A percentile compares a stretch with the other conserved stretches of the same genome.
These are phyloP conservation scores for Colletotrichum sp. DNA, from an alignment of 2,329 filamentous ascomycete genomes.

Conservation along the genomic window DNA sequence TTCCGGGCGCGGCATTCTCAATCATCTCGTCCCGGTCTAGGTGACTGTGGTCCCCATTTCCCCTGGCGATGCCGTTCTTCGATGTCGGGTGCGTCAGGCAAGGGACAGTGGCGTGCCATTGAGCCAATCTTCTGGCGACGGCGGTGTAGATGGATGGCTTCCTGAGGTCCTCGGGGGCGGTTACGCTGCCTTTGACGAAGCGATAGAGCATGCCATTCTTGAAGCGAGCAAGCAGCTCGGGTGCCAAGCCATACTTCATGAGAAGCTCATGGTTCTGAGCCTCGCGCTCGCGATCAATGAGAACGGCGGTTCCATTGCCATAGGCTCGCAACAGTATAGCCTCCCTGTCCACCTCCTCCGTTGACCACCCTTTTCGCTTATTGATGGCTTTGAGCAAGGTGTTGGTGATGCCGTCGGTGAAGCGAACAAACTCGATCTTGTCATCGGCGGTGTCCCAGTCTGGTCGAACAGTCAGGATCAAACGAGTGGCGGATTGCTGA, in stretches of 20 bases:
- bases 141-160: conserved; percentile 78
- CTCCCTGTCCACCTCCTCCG: conserved; percentile 80
- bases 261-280: conserved; percentile 83
- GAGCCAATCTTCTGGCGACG: conserved; percentile 81
- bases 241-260: conserved; percentile 82
- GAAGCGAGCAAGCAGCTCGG: conserved; percentile 87
- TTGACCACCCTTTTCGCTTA: conserved; percentile 67
- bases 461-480: conserved; percentile 81
- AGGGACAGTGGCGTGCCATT: conserved; percentile 86
- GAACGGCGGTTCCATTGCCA: conserved; percentile 89
- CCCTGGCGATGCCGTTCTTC: conserved; percentile 41
- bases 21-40: conserved; percentile 42
- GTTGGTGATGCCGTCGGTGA: conserved; percentile 98
- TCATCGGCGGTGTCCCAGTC: conserved; percentile 80
- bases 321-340: conserved; percentile 92
- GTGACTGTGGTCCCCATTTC: conserved; percentile 27
- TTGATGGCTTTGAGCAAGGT: conserved; percentile 84
- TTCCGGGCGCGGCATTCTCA: conserved; percentile 64
- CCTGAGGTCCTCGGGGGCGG: conserved; percentile 80
- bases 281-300: conserved; percentile 94
- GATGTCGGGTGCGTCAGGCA: conserved; percentile 48
- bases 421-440: conserved; percentile 83
- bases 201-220: conserved; percentile 95
- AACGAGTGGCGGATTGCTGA: conserved; percentile 76
- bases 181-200: conserved; percentile 82